phyloP scores from a whole-genome alignment of 345 rosid genomes.

The Citrus inodora region DNA sequence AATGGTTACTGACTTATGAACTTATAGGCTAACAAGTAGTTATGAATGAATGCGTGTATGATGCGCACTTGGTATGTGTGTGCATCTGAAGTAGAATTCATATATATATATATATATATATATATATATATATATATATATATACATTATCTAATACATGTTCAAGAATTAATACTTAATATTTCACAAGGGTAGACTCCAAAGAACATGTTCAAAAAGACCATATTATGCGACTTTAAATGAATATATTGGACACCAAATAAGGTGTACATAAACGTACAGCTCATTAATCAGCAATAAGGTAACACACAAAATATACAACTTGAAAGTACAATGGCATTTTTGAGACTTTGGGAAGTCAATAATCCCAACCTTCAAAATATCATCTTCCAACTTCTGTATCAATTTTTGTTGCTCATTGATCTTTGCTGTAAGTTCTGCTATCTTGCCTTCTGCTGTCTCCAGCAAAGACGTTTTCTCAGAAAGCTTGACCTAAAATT shows the following conservation, averaged over 20 bases:
- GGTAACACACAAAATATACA: background rate
- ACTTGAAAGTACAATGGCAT: background rate
- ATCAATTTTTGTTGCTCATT: conserved; percentile 79
- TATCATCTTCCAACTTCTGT: conserved; percentile 97
- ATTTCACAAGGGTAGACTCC: background rate
- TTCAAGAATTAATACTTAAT: background rate
- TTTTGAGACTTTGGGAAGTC: conserved; percentile 14
- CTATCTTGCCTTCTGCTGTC: conserved; percentile 67
- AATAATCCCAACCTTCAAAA: conserved; percentile 62
- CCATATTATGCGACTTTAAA: background rate
- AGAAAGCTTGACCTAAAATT: conserved; percentile 71
- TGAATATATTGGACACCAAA: background rate
- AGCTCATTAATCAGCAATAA: background rate
- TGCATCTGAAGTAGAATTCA: background rate
- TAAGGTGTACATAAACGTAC: background rate
- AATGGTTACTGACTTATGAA: background rate
- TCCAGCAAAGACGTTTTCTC: conserved; percentile 75
- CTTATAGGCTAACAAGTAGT: background rate
- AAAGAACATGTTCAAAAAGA: background rate
- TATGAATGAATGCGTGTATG: background rate
- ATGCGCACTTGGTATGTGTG: background rate
- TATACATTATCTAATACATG: background rate
- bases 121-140: background rate
- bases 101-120: background rate
- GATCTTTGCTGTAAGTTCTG: conserved; percentile 65